phyloP scores from a whole-genome alignment of 2,329 filamentous ascomycete species.

The Aurifilum marmelostoma region DNA sequence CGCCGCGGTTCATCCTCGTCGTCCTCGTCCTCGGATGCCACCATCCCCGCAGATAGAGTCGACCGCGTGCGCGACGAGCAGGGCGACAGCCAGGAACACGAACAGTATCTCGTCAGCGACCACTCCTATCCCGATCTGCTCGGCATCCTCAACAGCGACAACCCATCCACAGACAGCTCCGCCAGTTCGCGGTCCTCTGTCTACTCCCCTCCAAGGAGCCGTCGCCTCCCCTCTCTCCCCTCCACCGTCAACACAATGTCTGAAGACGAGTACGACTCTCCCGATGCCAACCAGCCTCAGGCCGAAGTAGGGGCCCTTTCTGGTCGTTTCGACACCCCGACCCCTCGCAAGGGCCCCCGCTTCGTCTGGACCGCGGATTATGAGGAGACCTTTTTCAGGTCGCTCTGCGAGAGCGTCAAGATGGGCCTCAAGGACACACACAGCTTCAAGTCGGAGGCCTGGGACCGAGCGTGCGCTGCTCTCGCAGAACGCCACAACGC shows the following conservation, averaged over 20 bases:
- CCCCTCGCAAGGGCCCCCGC: constrained; percentile 47
- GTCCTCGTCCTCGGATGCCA: neutral
- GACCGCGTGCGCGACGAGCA: neutral
- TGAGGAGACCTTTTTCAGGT: constrained; percentile 64
- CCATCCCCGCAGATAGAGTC: neutral
- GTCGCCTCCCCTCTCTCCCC: constrained; percentile 18
- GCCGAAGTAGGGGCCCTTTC: constrained; percentile 25
- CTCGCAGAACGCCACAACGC: constrained; percentile 59
- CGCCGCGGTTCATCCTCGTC: neutral
- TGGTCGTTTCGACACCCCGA: constrained; percentile 34
- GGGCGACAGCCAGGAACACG: constrained; percentile 16
- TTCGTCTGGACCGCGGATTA: constrained; percentile 64
- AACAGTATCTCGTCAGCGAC: constrained; percentile 42
- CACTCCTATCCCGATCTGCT: constrained; percentile 47
- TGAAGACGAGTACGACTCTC: constrained; percentile 37
- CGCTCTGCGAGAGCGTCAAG: constrained; percentile 62
- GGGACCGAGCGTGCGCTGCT: constrained; percentile 59
- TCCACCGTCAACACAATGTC: constrained; percentile 35
- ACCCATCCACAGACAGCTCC: neutral
- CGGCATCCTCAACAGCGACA: constrained; percentile 10
- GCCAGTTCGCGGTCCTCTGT: constrained; percentile 6
- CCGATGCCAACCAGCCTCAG: constrained; percentile 28
- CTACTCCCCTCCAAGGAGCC: constrained; percentile 10
- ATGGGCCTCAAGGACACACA: constrained; percentile 54
- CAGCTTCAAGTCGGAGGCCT: constrained; percentile 65